These are phyloP conservation scores for Magnaporthiopsis rhizophila DNA, from an alignment of 2,329 filamentous ascomycete species.

Conservation along the genomic window DNA sequence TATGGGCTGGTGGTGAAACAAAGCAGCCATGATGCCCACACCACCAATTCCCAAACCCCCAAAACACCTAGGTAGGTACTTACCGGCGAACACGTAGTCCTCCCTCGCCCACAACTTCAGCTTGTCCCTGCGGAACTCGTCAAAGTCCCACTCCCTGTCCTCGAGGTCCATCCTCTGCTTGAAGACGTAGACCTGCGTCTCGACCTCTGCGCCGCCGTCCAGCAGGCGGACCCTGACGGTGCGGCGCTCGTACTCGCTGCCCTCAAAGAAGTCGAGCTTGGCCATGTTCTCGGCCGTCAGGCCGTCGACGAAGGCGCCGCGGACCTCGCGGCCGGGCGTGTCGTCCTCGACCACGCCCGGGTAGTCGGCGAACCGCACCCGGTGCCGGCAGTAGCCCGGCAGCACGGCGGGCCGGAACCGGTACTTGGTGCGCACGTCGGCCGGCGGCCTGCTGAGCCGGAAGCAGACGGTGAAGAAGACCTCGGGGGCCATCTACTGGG, in stretches of 20 bases:
- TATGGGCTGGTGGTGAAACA: no score
- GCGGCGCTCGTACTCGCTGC: constrained; percentile 58
- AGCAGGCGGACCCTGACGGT: constrained; percentile 45
- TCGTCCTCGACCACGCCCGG: constrained; percentile 61
- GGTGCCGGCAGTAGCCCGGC: constrained; percentile 59
- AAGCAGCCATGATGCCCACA: no score
- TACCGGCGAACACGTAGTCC: constrained; percentile 37
- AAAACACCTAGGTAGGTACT: no score
- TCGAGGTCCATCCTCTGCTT: constrained; percentile 48
- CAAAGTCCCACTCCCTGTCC: constrained; percentile 77
- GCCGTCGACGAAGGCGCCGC: constrained; percentile 69
- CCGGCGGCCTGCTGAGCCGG: constrained; percentile 39
- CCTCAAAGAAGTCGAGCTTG: constrained; percentile 77
- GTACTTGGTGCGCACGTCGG: constrained; percentile 46
- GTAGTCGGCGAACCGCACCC: constrained; percentile 66
- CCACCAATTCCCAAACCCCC: no score
- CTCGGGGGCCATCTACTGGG: constrained; percentile 63
- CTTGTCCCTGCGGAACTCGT: constrained; percentile 72
- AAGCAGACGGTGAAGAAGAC: constrained; percentile 84
- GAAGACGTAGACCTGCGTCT: constrained; percentile 60
- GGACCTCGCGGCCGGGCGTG: constrained; percentile 48
- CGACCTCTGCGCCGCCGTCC: constrained; percentile 33
- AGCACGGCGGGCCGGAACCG: constrained; percentile 69
- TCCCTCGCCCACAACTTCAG: constrained; percentile 45
- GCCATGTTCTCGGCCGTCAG: constrained; percentile 68